Percentiles rank a stretch among this genome's conserved stretches.
These are phyloP conservation scores for Solanum virginianum DNA, from an alignment of 257 asterid species.

Conservation along the genomic window DNA sequence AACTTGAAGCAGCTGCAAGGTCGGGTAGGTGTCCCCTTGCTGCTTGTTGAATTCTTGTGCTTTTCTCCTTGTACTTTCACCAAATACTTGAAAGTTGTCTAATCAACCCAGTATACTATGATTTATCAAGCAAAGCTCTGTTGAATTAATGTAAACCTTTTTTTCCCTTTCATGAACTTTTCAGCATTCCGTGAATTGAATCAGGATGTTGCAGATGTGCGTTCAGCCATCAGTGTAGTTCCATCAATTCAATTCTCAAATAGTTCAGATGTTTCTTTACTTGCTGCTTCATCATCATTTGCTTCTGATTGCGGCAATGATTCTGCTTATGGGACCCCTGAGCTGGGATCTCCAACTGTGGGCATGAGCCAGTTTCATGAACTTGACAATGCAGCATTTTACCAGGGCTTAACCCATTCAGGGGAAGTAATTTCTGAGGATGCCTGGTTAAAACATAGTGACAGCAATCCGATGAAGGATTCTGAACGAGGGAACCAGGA, in stretches of 20 bases:
- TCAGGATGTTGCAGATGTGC: conserved; percentile 11
- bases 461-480: conserved; percentile 8
- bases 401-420: conserved; percentile 5
- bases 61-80: neutral
- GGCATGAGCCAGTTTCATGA: conserved; percentile 5
- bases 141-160: neutral
- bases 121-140: neutral
- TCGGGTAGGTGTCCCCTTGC: conserved; percentile 43
- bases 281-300: conserved; percentile 16
- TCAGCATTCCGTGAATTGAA: conserved; percentile 49
- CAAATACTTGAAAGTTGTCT: neutral
- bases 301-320: conserved; percentile 18
- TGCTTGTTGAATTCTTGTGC: neutral
- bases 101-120: neutral
- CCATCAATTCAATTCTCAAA: conserved; percentile 21
- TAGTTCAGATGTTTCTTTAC: conserved; percentile 20
- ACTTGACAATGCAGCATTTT: conserved; percentile 9
- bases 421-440: conserved; percentile 11
- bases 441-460: conserved; percentile 8
- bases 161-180: neutral
- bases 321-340: conserved; percentile 29
- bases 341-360: conserved; percentile 11
- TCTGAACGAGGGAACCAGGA: conserved; percentile 8
- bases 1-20: conserved; percentile 78
- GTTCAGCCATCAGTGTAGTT: conserved; percentile 15